Evolutionary conservation across 306 rosid species (phyloP).

Genomic region (Rubus parviflorus): DNA sequence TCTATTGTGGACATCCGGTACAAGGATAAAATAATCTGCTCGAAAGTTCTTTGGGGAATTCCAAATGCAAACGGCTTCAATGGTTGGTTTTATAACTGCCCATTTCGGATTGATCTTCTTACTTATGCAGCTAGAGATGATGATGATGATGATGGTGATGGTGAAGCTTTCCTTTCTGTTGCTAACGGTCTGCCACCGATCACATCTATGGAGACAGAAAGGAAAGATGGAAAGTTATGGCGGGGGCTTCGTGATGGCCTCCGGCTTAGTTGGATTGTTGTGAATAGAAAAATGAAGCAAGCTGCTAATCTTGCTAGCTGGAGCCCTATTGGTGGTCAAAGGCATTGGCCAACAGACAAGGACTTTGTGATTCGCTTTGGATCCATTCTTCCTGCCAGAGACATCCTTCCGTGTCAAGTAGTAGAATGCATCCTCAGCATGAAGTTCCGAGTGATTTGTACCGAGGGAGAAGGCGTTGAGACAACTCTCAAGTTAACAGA

Average conservation of each 20-base stretch:
- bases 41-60: conserved; percentile 85
- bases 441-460: conserved; percentile 67
- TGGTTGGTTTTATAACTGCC: conserved; percentile 87
- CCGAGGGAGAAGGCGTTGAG: conserved; percentile 54
- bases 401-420: conserved; percentile 74
- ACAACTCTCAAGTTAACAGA: conserved; percentile 70
- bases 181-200: conserved; percentile 77
- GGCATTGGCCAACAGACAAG: conserved; percentile 93
- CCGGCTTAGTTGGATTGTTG: conserved; percentile 79
- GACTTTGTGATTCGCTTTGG: conserved; percentile 82
- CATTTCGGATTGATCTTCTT: conserved; percentile 80
- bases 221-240: conserved; percentile 87
- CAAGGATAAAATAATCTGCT: conserved; percentile 69
- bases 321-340: conserved; percentile 83
- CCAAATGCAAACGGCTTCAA: conserved; percentile 67
- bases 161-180: conserved; percentile 68
- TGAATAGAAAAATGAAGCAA: conserved; percentile 69
- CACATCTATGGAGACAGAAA: conserved; percentile 68
- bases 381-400: conserved; percentile 74
- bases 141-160: conserved; percentile 44
- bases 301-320: conserved; percentile 93
- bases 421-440: conserved; percentile 80
- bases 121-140: conserved; percentile 58
- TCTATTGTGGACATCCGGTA: conserved; percentile 76
- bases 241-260: conserved; percentile 76